Conservation (phyloP, 768 basidiomycete genomes). For the Kwoniella shandongensis region DNA sequence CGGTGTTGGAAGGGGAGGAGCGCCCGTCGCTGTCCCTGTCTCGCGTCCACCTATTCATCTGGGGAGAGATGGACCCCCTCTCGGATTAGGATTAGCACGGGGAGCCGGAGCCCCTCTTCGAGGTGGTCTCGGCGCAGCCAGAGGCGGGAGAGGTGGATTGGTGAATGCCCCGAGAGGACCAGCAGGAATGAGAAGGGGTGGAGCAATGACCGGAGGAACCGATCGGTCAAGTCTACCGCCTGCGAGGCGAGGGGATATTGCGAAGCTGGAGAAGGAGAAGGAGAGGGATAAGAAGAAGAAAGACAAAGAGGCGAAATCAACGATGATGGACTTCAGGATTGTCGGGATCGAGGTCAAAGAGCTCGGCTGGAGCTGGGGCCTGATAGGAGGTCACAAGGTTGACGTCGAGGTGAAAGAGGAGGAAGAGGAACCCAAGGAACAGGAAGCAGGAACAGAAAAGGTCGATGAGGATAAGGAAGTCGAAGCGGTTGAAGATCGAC, state of each 20-base stretch:
- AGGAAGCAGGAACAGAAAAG: not conserved
- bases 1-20: conserved; percentile 9
- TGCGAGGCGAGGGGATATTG: not conserved
- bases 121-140: conserved; percentile 20
- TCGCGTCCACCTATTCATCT: conserved; percentile 41
- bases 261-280: conserved; percentile 15
- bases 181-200: conserved; percentile 21
- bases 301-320: conserved; percentile 61
- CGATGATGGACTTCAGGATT: conserved; percentile 97
- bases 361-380: conserved; percentile 84
- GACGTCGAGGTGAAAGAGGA: conserved; percentile 37
- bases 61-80: conserved; percentile 36
- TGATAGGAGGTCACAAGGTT: conserved; percentile 31
- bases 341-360: conserved; percentile 81
- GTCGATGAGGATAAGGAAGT: conserved; percentile 18
- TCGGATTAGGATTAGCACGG: conserved; percentile 9
- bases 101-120: conserved; percentile 12
- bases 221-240: not conserved
- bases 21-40: conserved; percentile 14
- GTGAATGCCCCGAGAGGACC: conserved; percentile 30
- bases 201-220: not conserved
- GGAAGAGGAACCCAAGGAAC: conserved; percentile 5
- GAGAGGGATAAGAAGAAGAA: conserved; percentile 33
- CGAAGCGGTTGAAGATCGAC: conserved; percentile 49
- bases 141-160: conserved; percentile 17